Conservation (phyloP, 2,329 filamentous ascomycete genomes). For the Claviceps sp. region DNA sequence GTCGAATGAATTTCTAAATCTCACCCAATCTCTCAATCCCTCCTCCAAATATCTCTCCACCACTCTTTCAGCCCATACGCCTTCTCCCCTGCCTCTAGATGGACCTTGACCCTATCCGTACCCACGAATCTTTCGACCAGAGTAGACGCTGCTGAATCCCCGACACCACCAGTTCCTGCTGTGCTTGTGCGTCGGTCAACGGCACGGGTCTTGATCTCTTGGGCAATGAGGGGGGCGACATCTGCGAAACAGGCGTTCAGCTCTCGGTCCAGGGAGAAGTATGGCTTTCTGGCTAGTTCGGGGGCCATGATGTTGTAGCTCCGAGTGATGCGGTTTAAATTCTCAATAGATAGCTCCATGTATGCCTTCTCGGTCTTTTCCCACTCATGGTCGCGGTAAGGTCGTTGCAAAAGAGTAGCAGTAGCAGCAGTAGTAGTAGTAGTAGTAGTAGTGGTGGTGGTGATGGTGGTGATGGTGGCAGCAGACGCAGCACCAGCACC, state of each 20-base stretch:
- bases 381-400: slow-evolving; percentile 72
- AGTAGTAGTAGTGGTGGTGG: too few species aligned
- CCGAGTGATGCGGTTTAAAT: slow-evolving; percentile 67
- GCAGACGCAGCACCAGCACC: too few species aligned
- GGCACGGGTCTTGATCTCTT: slow-evolving; percentile 59
- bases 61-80: slow-evolving; percentile 82
- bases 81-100: slow-evolving; percentile 61
- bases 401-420: slow-evolving; percentile 25
- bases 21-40: background rate
- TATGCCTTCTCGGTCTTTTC: slow-evolving; percentile 60
- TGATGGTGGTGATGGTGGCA: too few species aligned
- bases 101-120: slow-evolving; percentile 36
- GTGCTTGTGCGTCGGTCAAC: slow-evolving; percentile 27
- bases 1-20: too few species aligned
- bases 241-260: slow-evolving; percentile 72
- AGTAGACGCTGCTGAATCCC: slow-evolving; percentile 24
- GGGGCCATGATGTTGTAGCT: slow-evolving; percentile 95
- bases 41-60: slow-evolving; percentile 65
- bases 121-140: slow-evolving; percentile 49
- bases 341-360: slow-evolving; percentile 58
- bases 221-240: slow-evolving; percentile 62
- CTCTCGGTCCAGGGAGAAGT: slow-evolving; percentile 74
- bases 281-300: slow-evolving; percentile 82
- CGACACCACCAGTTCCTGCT: slow-evolving; percentile 15
- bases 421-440: background rate